phyloP scores from a whole-genome alignment of 495 filamentous ascomycete species.

The Neurospora sp. region DNA sequence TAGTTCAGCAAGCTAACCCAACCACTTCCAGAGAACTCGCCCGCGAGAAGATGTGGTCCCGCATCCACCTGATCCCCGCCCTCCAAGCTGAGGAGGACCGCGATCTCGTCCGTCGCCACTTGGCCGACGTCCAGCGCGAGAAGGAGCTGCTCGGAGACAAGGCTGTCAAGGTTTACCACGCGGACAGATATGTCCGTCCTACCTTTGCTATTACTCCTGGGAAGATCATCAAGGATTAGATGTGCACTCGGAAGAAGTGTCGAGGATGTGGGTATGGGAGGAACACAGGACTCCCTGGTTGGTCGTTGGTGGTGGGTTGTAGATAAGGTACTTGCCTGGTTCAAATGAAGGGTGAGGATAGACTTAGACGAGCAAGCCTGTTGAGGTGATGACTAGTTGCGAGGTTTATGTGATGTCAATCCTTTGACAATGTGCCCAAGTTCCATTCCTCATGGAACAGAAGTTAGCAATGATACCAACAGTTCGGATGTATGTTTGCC shows the following conservation, averaged over 20 bases:
- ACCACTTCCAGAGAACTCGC: conserved; percentile 61
- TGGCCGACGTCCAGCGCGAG: conserved; percentile 80
- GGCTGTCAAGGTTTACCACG: conserved; percentile 64
- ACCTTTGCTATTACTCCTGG: conserved; percentile 55
- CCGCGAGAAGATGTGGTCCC: conserved; percentile 94
- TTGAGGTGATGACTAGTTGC: not conserved
- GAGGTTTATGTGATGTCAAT: not conserved
- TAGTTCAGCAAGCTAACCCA: not conserved
- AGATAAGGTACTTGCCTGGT: not conserved
- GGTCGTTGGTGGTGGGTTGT: not conserved
- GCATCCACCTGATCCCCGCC: conserved; percentile 83
- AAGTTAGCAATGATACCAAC: not conserved
- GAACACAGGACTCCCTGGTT: not conserved
- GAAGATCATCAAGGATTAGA: conserved; percentile 38
- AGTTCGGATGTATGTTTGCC: not conserved
- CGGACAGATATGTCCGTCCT: conserved; percentile 72
- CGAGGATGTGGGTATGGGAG: not conserved
- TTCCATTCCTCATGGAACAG: not conserved
- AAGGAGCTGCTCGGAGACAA: conserved; percentile 78
- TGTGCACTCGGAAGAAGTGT: not conserved
- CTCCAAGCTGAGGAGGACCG: conserved; percentile 95
- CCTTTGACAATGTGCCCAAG: not conserved
- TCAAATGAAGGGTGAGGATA: not conserved
- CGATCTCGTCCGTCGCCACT: conserved; percentile 75
- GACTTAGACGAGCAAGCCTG: not conserved